A percentile compares a stretch with the other conserved stretches of the same genome.
These are phyloP conservation scores for Datisca glomerata DNA, from an alignment of 306 rosid genomes.

Conservation along the genomic window DNA sequence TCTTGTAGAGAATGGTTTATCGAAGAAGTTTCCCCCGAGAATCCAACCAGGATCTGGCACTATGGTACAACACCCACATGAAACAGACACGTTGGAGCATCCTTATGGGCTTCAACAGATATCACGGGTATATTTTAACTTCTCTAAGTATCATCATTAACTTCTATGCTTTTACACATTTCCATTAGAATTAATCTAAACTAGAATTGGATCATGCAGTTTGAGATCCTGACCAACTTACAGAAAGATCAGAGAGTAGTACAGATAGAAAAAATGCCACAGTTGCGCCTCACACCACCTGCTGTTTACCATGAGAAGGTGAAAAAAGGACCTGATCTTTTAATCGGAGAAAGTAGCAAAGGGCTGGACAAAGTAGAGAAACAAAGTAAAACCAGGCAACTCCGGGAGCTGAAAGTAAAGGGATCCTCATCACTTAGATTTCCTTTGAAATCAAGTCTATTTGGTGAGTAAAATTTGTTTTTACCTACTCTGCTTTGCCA, in stretches of 20 bases:
- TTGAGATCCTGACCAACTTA: conserved; percentile 75
- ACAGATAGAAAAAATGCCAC: conserved; percentile 81
- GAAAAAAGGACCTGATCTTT: conserved; percentile 34
- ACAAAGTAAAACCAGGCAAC: conserved; percentile 42
- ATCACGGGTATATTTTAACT: conserved; percentile 47
- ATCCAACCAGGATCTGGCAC: conserved; percentile 42
- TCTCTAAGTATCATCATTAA: conserved; percentile 6
- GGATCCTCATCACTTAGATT: conserved; percentile 66
- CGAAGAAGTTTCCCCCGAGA: conserved; percentile 35
- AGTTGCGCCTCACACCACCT: conserved; percentile 80
- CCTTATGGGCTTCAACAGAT: conserved; percentile 52
- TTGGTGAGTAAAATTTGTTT: no score
- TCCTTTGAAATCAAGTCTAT: conserved; percentile 65
- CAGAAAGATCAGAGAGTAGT: conserved; percentile 54
- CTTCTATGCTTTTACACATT: conserved; percentile 5
- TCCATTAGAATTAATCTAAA: conserved; percentile 12
- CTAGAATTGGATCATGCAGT: conserved; percentile 46
- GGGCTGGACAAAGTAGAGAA: conserved; percentile 27
- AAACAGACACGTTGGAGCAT: conserved; percentile 43
- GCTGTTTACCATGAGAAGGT: conserved; percentile 93
- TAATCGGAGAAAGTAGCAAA: conserved; percentile 57
- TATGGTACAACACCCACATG: conserved; percentile 36
- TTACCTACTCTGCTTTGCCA: no score
- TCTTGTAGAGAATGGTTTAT: conserved; percentile 41
- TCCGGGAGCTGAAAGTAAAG: conserved; percentile 59